phyloP scores from a whole-genome alignment of 441 rosid species.

The Metrosideros polymorpha region DNA sequence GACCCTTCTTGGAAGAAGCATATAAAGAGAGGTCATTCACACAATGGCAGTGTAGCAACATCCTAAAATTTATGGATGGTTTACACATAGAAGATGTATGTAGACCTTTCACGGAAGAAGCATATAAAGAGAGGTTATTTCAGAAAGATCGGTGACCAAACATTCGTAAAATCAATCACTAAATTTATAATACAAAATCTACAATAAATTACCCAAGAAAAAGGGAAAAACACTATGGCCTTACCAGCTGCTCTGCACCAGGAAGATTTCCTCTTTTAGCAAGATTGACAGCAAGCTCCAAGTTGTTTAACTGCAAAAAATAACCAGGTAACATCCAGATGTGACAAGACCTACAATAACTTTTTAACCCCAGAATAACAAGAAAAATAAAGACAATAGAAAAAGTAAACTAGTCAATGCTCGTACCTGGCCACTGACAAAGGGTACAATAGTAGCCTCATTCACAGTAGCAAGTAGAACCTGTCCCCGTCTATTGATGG shows the following conservation, averaged over 20 bases:
- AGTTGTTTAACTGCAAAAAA: slow-evolving; percentile 69
- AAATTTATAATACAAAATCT: neutral
- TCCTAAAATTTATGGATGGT: neutral
- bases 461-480: slow-evolving; percentile 92
- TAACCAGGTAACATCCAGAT: neutral
- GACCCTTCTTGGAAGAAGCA: neutral
- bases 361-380: neutral
- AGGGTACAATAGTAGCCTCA: slow-evolving; percentile 91
- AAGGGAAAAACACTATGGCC: neutral
- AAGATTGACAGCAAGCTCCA: slow-evolving; percentile 96
- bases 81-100: neutral
- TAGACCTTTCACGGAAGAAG: neutral
- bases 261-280: slow-evolving; percentile 99
- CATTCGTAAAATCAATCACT: neutral
- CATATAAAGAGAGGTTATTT: neutral
- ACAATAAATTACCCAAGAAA: neutral
- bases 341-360: neutral
- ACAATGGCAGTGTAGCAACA: neutral
- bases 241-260: slow-evolving; percentile 97
- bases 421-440: slow-evolving; percentile 95
- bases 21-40: neutral
- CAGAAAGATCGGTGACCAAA: neutral
- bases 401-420: neutral
- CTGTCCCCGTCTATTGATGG: slow-evolving; percentile 98
- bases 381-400: neutral